Evolutionary conservation across 1,284 basidiomycete genomes (phyloP).

Genomic region (Somion occarium): DNA sequence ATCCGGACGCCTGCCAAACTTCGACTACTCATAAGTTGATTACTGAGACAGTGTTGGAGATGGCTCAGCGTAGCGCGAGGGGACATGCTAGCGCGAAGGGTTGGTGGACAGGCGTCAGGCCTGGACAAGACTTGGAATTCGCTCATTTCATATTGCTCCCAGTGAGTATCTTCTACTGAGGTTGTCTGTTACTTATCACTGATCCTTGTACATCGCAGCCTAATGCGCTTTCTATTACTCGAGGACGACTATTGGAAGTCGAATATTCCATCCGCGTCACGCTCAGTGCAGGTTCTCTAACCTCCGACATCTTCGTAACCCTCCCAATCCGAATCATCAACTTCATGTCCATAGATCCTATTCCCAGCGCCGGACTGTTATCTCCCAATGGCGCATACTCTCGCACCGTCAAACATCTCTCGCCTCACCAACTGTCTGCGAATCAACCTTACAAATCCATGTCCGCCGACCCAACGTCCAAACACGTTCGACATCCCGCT

Average conservation of each 20-base stretch:
- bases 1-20: constrained; percentile 56
- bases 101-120: constrained; percentile 81
- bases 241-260: constrained; percentile 77
- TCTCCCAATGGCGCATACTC: constrained; percentile 18
- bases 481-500: neutral
- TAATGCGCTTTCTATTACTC: constrained; percentile 72
- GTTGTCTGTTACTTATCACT: constrained; percentile 7
- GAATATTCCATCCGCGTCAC: constrained; percentile 73
- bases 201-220: constrained; percentile 37
- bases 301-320: constrained; percentile 60
- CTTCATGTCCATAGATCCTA: constrained; percentile 79
- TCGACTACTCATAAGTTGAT: constrained; percentile 62
- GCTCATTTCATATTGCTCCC: constrained; percentile 66
- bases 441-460: neutral
- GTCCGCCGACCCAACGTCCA: neutral
- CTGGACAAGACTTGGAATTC: constrained; percentile 59
- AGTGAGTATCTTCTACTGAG: constrained; percentile 42
- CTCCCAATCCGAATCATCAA: constrained; percentile 75
- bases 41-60: constrained; percentile 60
- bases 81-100: constrained; percentile 78
- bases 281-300: constrained; percentile 60
- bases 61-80: constrained; percentile 58
- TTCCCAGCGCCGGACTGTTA: constrained; percentile 38
- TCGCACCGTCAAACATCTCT: constrained; percentile 12
- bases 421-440: constrained; percentile 1